Evolutionary conservation across 2,329 filamentous ascomycete genomes (phyloP), one percentile per base, ranked within the genome.

Genomic region (Colletotrichum gloeosporioides): DNA sequence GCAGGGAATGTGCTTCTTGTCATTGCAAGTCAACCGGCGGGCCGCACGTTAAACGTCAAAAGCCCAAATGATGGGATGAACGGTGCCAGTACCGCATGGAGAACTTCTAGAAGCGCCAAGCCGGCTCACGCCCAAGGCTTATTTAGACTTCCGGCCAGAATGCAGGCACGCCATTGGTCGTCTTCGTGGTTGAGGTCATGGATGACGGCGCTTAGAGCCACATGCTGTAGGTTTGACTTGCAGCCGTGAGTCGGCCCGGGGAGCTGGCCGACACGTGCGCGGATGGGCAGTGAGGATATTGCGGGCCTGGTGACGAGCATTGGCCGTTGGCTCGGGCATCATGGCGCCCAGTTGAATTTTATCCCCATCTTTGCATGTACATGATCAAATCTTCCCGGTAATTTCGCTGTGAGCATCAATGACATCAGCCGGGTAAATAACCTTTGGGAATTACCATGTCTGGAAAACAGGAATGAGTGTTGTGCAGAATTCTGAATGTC

Each of bases 41-140:
- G 61, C n/a, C 44, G 31, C 65, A 57, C 65, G 44, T 68, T 53
- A 68, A 68, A 27, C 29, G 44, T 68, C 44, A 53, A 68, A 15
- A 31, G 18, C 2, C 0, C 31, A 31, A 3, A 2, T 25, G n/a
- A 39, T 61, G 29, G 32, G 66, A 69, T 34, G 66, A 39, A 69
- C 53, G 32, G 25, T 61, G 49, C 32, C 16, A 49, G 15, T 16
- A 12, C 32, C n/a, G 29, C n/a, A 39, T 22, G 7, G 8, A 25
- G 27, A 34, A 8, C 27, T 69, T 69, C 66, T 29, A 69, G 53
- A 69, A 69, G 36, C 15, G 32, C 66, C 32, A 39, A 31, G 32
- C 22, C 66, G 44, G 64, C 64, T 49, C 6, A 15, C 2, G 16
- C 31, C 2, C 3, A 18, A 64, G 22, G 36, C 34, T 13, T 68